Conservation (phyloP, 495 filamentous ascomycete genomes). For the Penicillium herquei region DNA sequence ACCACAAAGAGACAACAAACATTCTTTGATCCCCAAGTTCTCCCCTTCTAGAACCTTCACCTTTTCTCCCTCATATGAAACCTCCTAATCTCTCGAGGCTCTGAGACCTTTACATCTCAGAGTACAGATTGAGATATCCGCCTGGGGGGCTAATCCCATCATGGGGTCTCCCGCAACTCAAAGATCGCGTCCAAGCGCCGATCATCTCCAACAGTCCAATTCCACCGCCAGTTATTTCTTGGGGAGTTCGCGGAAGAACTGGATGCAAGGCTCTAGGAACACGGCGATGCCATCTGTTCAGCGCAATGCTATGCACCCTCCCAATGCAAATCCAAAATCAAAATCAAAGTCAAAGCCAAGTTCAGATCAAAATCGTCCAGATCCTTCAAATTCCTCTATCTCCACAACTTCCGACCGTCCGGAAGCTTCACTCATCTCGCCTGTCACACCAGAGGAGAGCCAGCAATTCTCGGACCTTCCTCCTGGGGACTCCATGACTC, state of each 20-base stretch:
- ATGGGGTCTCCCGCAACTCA: conserved; percentile 8
- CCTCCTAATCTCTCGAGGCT: too few relatives aligned
- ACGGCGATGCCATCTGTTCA: neutral
- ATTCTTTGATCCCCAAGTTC: too few relatives aligned
- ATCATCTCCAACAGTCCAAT: conserved; percentile 59
- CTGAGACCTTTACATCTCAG: too few relatives aligned
- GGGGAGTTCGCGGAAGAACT: conserved; percentile 62
- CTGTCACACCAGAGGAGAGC: conserved; percentile 23
- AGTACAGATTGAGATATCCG: too few relatives aligned
- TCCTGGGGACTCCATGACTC: neutral
- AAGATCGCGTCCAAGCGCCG: conserved; percentile 1
- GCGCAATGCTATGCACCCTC: neutral
- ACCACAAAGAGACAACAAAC: too few relatives aligned
- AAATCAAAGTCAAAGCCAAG: too few relatives aligned
- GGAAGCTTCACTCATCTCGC: conserved; percentile 21
- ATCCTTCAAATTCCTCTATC: neutral
- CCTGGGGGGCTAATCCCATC: too few relatives aligned
- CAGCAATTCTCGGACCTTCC: conserved; percentile 2
- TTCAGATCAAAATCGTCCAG: neutral
- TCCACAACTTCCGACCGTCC: neutral
- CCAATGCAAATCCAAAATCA: too few relatives aligned
- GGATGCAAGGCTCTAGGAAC: conserved; percentile 50
- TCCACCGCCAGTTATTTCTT: conserved; percentile 67
- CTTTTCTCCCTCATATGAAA: too few relatives aligned
- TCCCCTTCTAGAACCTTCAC: too few relatives aligned